Evolutionary conservation across 148 eudicot genomes (phyloP), one percentile per base, ranked within the genome.

Genomic region (Nepenthes gracilis): DNA sequence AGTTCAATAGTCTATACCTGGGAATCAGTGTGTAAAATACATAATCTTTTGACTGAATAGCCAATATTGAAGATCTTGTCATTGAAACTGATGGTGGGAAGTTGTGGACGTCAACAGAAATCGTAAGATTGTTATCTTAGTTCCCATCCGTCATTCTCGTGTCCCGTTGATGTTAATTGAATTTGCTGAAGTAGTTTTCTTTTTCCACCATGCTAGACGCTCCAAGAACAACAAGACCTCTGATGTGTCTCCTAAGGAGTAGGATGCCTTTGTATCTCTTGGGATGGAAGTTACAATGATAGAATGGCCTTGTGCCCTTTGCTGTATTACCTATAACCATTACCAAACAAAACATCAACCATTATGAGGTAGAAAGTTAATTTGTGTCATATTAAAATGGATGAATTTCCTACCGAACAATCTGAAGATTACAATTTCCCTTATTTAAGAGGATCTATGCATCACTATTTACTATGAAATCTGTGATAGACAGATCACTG

Each of bases 201-300:
- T 59, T 58, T 75, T 76, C 86, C 80, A 78, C 62, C 64, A 70
- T 35, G 75, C 70, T 53, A 81, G 67, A 12, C 59, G 60, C 64
- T 76, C 63, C 60, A 81, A 68, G 81, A 81, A 78, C 11, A 67
- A 34, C 68, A 66, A 63, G 59, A 81, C 86, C 60, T 78, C 81
- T 5, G 59, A 55, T 40, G 86, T 75, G 70, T 71, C 71, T 15
- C 67, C 55, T 50, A 81, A 64, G 38, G 83, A 78, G 68, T 68
- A 70, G 10, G 75, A 69, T 54, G 86, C 86, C 64, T 59, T 35
- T 2, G 86, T 81, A 50, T 81, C 80, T 64, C 68, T 75, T 54
- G 86, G 83, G 47, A 43, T 66, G 32, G 83, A 78, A 52, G 80
- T 70, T 33, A 81, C 86, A 12, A 81, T 72, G 35, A 81, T 78